A percentile compares a stretch with the other conserved stretches of the same genome.
phyloP scores from a whole-genome alignment of 148 eudicot genomes.

The Hydrangea macrophylla region DNA sequence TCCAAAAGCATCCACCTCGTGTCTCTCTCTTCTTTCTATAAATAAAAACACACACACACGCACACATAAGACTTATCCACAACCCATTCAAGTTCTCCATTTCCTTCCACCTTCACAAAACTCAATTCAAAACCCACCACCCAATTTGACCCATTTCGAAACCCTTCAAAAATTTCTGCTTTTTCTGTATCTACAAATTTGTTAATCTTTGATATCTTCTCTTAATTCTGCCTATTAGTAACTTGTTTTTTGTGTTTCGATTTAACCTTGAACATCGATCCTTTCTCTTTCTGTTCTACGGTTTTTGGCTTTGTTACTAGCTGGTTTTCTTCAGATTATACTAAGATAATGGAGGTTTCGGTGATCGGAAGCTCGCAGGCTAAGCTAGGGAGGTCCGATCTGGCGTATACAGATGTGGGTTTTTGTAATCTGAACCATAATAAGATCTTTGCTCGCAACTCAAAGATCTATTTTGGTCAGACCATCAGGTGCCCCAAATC shows the following conservation, averaged over 20 bases:
- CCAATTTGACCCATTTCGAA: no score
- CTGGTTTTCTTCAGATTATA: neutral
- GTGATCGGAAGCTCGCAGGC: constrained; percentile 40
- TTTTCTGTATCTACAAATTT: neutral
- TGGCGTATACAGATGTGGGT: constrained; percentile 13
- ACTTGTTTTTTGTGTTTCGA: no score
- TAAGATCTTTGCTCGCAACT: constrained; percentile 11
- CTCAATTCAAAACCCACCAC: neutral
- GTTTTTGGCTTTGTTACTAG: neutral
- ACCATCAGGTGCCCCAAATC: constrained; percentile 18
- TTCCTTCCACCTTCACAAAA: neutral
- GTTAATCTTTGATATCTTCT: neutral
- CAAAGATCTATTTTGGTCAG: constrained; percentile 18
- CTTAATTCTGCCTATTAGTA: no score
- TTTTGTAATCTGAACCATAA: constrained; percentile 17
- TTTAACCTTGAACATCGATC: neutral
- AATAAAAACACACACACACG: neutral
- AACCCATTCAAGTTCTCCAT: neutral
- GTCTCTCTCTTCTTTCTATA: neutral
- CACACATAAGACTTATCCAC: neutral
- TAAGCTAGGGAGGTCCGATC: constrained; percentile 22
- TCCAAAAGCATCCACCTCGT: neutral
- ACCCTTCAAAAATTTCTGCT: no score
- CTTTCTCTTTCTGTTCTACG: neutral
- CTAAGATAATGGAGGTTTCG: constrained; percentile 28